Conservation (phyloP, 176 grass and related monocot genomes). For the Musa acuminata region DNA sequence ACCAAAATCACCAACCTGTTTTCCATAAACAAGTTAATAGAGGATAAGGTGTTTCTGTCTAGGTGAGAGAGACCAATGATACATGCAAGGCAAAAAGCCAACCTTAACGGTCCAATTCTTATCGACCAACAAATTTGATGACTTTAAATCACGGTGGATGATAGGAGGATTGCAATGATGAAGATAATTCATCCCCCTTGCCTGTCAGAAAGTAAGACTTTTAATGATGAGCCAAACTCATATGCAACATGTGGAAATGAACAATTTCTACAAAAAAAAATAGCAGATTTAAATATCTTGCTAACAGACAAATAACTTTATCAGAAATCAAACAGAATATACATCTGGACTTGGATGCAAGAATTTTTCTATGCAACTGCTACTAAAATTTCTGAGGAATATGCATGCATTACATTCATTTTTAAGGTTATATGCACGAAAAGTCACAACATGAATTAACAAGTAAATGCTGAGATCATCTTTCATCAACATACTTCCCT, state of each 20-base stretch:
- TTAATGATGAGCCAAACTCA: not conserved
- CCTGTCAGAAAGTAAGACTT: slow-evolving; percentile 33
- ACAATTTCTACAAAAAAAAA: not conserved
- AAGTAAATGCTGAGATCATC: no score
- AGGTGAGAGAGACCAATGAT: slow-evolving; percentile 9
- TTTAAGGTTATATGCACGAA: not conserved
- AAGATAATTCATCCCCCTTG: slow-evolving; percentile 99
- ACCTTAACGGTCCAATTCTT: slow-evolving; percentile 98
- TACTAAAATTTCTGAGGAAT: not conserved
- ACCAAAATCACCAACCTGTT: slow-evolving; percentile 96
- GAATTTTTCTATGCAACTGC: not conserved
- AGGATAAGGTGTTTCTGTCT: not conserved
- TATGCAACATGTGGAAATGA: not conserved
- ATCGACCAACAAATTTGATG: slow-evolving; percentile 94
- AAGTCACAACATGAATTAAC: no score
- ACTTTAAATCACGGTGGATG: slow-evolving; percentile 96
- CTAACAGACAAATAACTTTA: not conserved
- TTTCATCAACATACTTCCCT: no score
- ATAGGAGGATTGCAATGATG: slow-evolving; percentile 84
- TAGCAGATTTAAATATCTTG: not conserved
- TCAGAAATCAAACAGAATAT: not conserved
- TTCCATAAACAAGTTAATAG: slow-evolving; percentile 11
- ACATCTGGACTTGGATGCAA: not conserved
- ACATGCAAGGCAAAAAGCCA: slow-evolving; percentile 26
- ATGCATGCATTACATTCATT: not conserved